Evolutionary conservation across 2,329 filamentous ascomycete species (phyloP), one percentile per base, ranked within the genome.

Genomic region (Verticillium isaacii): DNA sequence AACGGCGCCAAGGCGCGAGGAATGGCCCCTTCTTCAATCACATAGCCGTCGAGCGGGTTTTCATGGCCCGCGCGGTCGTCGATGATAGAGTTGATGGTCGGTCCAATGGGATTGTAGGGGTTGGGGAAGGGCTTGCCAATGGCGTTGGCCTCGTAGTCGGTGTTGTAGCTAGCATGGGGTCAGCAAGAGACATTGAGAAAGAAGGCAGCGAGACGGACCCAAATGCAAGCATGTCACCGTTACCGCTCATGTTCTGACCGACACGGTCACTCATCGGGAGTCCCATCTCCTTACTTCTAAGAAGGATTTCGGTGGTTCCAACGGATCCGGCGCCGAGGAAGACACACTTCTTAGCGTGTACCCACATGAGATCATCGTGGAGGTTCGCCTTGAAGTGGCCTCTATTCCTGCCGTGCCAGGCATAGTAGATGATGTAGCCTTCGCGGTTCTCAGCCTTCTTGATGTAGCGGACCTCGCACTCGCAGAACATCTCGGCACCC

Each of bases 401-500:
- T n/a, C 86, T 78, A 58, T 83, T 82, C 45, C 80, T 77, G 4
- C 84, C 84, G 68, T 88, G 84, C 85, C 85, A 89, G 14, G 85
- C 82, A 69, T 87, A 89, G 72, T 83, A 88, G 32, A 90, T 75
- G 23, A 87, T 76, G 69, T 89, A 90, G 1, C 88, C 87, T 15
- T 81, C 79, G 5, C 74, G 73, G 0, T 71, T 70, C 19, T 67
- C 64, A 52, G 80, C 79, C 69, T 85, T 82, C 61, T 84, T 80
- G 58, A 90, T 77, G 67, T 89, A 84, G 55, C 84, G 78, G 2
- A 89, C 88, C 70, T 90, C 86, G 63, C 86, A 87, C 66, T 87
- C 82, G 71, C 88, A 90, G 65, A 90, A 90, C 72, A 90, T 84
- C 68, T 90, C 87, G 14, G 88, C 85, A 9, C 87, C 88, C 85